Percentiles rank a stretch among this genome's conserved stretches.
phyloP scores from a whole-genome alignment of 371 early-diverging fungal genomes.

The Syncephalastrum contaminatum region DNA sequence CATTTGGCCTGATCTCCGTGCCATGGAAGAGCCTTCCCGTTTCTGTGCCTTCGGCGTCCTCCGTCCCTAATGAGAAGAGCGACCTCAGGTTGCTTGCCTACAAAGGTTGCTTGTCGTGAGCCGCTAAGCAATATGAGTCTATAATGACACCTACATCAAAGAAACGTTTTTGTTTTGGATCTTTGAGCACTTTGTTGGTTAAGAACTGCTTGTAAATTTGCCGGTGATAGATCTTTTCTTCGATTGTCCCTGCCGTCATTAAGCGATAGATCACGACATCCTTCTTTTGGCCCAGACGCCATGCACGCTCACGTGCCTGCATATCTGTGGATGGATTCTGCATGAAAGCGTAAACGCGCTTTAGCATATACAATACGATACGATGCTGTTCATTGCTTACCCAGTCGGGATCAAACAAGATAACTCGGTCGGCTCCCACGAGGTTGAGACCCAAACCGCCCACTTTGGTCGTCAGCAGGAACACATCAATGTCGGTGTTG shows the following conservation, averaged over 20 bases:
- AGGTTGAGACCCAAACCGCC: conserved; percentile 97
- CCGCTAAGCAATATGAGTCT: too few relatives aligned
- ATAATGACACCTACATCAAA: conserved; percentile 61
- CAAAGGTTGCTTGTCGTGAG: neutral
- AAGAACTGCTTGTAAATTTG: conserved; percentile 98
- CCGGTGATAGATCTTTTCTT: conserved; percentile 97
- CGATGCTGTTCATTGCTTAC: conserved; percentile 25
- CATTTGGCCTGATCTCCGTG: conserved; percentile 48
- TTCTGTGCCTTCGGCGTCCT: conserved; percentile 61
- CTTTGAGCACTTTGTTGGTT: conserved; percentile 92
- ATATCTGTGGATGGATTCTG: conserved; percentile 96
- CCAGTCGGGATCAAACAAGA: conserved; percentile 99
- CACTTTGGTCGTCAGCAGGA: conserved; percentile 95
- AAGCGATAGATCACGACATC: conserved; percentile 95
- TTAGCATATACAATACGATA: neutral
- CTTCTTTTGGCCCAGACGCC: conserved; percentile 92
- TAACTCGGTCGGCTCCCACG: conserved; percentile 92
- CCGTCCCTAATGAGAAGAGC: conserved; percentile 76
- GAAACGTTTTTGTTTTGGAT: conserved; percentile 88
- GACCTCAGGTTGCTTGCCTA: conserved; percentile 77
- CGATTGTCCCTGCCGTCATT: conserved; percentile 97
- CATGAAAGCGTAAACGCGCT: neutral
- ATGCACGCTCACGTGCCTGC: conserved; percentile 97
- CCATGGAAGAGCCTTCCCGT: conserved; percentile 70
- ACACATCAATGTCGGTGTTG: conserved; percentile 71